These are phyloP conservation scores for Albugo laibachii DNA, from an alignment of 352 stramenopile species.

Conservation along the genomic window DNA sequence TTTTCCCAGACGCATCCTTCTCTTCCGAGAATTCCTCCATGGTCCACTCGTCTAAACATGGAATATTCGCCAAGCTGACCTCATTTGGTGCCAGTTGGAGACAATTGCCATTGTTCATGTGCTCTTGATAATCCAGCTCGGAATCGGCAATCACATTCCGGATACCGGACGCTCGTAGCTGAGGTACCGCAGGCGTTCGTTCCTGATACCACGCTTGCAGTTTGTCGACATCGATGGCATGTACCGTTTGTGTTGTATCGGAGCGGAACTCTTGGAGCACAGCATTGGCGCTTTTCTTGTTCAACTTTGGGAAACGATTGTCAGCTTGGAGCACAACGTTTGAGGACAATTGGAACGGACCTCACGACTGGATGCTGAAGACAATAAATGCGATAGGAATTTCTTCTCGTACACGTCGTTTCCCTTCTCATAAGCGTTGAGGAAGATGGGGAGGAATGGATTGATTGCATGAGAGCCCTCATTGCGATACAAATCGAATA, in stretches of 20 bases:
- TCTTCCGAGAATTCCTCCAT: conserved; percentile 51
- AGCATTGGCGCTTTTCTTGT: conserved; percentile 47
- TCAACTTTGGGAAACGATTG: conserved; percentile 1
- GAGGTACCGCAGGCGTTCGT: conserved; percentile 47
- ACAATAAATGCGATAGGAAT: conserved; percentile 51
- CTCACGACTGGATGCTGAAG: conserved; percentile 22
- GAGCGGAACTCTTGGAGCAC: conserved; percentile 39
- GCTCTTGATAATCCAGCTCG: conserved; percentile 62
- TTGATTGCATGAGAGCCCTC: conserved; percentile 46
- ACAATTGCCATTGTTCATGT: conserved; percentile 62
- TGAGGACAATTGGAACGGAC: conserved; percentile 9
- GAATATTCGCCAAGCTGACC: conserved; percentile 41
- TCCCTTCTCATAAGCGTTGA: conserved; percentile 59
- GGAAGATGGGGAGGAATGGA: conserved; percentile 73
- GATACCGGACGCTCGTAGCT: conserved; percentile 56
- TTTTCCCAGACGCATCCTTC: conserved; percentile 12
- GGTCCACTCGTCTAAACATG: conserved; percentile 47
- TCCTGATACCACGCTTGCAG: conserved; percentile 51
- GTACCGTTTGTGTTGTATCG: conserved; percentile 19
- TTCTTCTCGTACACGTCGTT: conserved; percentile 60
- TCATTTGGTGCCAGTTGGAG: conserved; percentile 44
- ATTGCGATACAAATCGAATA: conserved; percentile 69
- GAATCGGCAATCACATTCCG: conserved; percentile 64
- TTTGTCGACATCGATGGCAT: conserved; percentile 36
- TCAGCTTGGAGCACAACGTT: neutral